Base-by-base conservation (phyloP, 2,329 filamentous ascomycete species). In the Cladophialophora bantiana region DNA sequence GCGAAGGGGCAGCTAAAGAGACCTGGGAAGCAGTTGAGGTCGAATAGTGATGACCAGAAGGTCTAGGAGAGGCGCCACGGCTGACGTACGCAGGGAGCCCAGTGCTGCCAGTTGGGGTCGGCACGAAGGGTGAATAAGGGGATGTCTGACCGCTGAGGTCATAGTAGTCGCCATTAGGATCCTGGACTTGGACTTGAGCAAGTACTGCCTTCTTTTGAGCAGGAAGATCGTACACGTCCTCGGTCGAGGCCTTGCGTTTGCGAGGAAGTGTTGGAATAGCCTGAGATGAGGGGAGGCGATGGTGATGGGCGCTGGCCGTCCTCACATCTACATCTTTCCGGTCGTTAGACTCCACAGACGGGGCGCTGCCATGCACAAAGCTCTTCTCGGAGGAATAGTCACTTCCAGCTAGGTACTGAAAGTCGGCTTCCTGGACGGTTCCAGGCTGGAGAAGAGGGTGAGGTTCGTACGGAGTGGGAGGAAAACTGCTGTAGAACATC, bases 91-190 rank as follows among this genome's bases (percentile, higher is more conserved):
- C 68, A 36, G 77, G 78, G 73, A 78, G 83, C 42, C 76, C 77
- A 55, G 76, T 76, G 68, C 77, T 76, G 12, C 78, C 77, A 3
- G 73, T 81, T 69, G 81, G 84, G 76, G 77, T 83, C 77, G 81
- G 83, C 76, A 83, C 71, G 70, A 84, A 85, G 3, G 83, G 78
- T 20, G 83, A 83, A 73, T 82, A 85, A 7, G 83, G 78, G 10
- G 77, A 77, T 32, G 73, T 71, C 7, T 77, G 77, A 13, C 82
- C 83, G 69, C 85, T 83, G 72, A 81, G 71, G 53, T 80, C 77
- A 42, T 75, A 84, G 74, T 87, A 89, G 56, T 81, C 81, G 72
- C 86, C 87, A 53, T 83, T 83, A 42, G 74, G 76, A 77, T 85
- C 84, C 79, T 85, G 79, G 31, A 72, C 62, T 12, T 67, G 70